Evolutionary conservation across 768 basidiomycete genomes (phyloP).

Genomic region (Rhodotorula sphaerocarpa): DNA sequence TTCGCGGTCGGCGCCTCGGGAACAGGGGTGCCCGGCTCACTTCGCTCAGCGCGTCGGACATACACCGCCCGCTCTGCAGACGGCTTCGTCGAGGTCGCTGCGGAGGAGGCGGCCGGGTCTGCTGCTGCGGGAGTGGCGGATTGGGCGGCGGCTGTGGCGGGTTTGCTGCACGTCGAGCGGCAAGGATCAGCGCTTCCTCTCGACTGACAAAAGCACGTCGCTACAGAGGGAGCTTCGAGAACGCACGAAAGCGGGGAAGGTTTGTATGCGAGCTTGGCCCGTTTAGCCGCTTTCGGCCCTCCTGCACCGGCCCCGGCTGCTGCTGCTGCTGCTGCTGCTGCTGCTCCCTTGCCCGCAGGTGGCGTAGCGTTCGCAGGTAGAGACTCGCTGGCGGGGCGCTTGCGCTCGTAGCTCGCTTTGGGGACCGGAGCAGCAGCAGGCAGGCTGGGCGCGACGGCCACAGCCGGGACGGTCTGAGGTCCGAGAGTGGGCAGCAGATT

Average conservation of each 20-base stretch:
- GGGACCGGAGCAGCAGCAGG: neutral
- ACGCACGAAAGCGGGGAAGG: conserved; percentile 9
- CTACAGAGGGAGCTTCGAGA: neutral
- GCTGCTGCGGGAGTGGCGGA: neutral
- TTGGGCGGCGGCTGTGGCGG: neutral
- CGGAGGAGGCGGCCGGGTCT: neutral
- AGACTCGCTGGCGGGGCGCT: neutral
- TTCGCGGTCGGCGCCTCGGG: too few relatives aligned
- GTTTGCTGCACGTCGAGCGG: neutral
- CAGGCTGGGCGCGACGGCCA: too few relatives aligned
- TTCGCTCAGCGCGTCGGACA: too few relatives aligned
- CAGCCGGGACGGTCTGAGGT: too few relatives aligned
- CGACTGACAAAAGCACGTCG: too few relatives aligned
- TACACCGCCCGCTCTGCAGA: neutral
- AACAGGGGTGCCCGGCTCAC: neutral
- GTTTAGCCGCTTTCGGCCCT: neutral
- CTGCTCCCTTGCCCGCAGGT: neutral
- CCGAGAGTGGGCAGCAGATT: too few relatives aligned
- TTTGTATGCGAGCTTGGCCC: conserved; percentile 2
- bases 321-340: too few relatives aligned
- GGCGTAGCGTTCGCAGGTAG: neutral
- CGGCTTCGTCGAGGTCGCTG: neutral
- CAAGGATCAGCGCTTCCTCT: neutral
- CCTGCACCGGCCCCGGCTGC: too few relatives aligned
- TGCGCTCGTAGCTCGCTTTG: conserved; percentile 18